A percentile compares a stretch with the other conserved stretches of the same genome.
These are phyloP conservation scores for Microsporum ferrugineum DNA, from an alignment of 2,329 filamentous ascomycete genomes.

Conservation along the genomic window DNA sequence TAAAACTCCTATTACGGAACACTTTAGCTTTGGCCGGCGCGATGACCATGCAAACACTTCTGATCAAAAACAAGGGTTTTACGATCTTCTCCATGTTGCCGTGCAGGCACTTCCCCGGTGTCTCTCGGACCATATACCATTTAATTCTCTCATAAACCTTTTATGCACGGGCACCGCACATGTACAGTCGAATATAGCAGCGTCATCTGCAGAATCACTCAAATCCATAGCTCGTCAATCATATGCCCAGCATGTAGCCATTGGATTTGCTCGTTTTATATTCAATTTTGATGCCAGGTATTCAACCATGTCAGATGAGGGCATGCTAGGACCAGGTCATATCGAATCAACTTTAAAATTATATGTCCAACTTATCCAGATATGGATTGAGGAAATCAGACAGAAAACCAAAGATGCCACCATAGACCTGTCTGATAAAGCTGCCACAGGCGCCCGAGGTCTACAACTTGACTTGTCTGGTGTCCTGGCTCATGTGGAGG, in stretches of 20 bases:
- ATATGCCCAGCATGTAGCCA: constrained; percentile 88
- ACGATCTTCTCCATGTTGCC: constrained; percentile 87
- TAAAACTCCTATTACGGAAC: constrained; percentile 89
- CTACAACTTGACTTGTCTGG: constrained; percentile 74
- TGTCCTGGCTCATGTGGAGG: constrained; percentile 86
- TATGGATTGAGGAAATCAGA: constrained; percentile 96
- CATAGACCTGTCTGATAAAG: constrained; percentile 52
- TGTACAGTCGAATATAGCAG: constrained; percentile 81
- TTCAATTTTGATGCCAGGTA: constrained; percentile 98
- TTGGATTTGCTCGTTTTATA: constrained; percentile 92
- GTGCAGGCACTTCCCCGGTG: constrained; percentile 94
- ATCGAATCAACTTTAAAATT: constrained; percentile 88
- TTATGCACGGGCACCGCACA: constrained; percentile 95
- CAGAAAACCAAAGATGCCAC: constrained; percentile 67
- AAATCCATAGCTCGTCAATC: constrained; percentile 92
- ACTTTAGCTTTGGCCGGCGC: constrained; percentile 76
- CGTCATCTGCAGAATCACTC: constrained; percentile 80
- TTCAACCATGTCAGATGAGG: constrained; percentile 94
- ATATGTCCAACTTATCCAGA: constrained; percentile 85
- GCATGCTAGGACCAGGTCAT: constrained; percentile 85
- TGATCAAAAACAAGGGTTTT: constrained; percentile 88
- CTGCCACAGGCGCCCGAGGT: constrained; percentile 55
- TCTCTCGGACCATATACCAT: constrained; percentile 76
- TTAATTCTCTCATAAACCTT: constrained; percentile 87
- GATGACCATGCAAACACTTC: constrained; percentile 63